Percentiles rank a stretch among this genome's conserved stretches.
Conservation (phyloP, 768 basidiomycete species). For the Pulveroboletus frians region DNA sequence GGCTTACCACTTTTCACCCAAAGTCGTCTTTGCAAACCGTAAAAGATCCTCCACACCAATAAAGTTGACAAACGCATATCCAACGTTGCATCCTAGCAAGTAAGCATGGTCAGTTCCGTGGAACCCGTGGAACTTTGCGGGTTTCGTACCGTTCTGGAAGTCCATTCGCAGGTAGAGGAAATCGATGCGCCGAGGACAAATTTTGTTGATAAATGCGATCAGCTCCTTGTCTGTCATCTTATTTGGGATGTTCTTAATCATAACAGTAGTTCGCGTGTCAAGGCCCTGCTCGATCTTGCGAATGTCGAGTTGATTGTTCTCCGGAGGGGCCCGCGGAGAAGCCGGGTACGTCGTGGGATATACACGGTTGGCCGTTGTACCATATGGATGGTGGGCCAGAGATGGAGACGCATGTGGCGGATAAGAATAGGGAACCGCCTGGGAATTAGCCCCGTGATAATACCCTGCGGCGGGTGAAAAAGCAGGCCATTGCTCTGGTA, state of each 20-base stretch:
- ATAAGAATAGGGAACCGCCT: conserved; percentile 25
- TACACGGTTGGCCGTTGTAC: conserved; percentile 14
- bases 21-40: conserved; percentile 62
- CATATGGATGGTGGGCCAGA: conserved; percentile 17
- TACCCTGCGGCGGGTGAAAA: conserved; percentile 25
- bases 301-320: conserved; percentile 61
- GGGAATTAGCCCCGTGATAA: conserved; percentile 24
- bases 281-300: conserved; percentile 67
- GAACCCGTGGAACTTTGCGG: not conserved
- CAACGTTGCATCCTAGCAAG: conserved; percentile 62
- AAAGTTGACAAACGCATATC: conserved; percentile 89
- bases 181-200: conserved; percentile 74
- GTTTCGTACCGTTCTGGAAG: conserved; percentile 63
- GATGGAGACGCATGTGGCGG: conserved; percentile 25
- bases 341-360: conserved; percentile 21
- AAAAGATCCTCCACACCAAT: conserved; percentile 74
- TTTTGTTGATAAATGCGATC: conserved; percentile 59
- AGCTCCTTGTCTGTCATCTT: conserved; percentile 80
- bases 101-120: conserved; percentile 1
- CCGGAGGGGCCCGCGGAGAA: conserved; percentile 29
- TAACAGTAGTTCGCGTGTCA: conserved; percentile 80
- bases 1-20: conserved; percentile 77
- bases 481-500: conserved; percentile 28
- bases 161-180: conserved; percentile 88
- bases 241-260: conserved; percentile 92